Evolutionary conservation across 2,329 filamentous ascomycete genomes (phyloP).

Genomic region (Diaporthe humulicola): DNA sequence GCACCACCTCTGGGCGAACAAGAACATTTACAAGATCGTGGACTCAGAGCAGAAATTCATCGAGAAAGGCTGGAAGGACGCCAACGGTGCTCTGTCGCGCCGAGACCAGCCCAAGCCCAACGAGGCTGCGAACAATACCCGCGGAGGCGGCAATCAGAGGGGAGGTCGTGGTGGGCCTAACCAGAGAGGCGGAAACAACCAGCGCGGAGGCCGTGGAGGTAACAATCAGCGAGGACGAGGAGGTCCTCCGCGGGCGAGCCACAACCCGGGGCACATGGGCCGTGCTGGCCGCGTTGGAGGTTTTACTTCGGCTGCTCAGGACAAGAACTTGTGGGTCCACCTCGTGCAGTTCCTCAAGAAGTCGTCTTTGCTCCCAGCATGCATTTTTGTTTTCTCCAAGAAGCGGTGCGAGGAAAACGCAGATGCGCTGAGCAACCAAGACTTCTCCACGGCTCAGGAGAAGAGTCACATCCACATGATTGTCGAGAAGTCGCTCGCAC

Average conservation of each 20-base stretch:
- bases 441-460: slow-evolving; percentile 92
- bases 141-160: slow-evolving; percentile 64
- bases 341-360: slow-evolving; percentile 93
- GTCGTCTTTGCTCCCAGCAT: slow-evolving; percentile 87
- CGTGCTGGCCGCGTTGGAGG: slow-evolving; percentile 87
- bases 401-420: slow-evolving; percentile 98
- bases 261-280: slow-evolving; percentile 86
- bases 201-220: slow-evolving; percentile 62
- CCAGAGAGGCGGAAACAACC: slow-evolving; percentile 61
- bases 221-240: slow-evolving; percentile 69
- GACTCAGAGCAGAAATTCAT: slow-evolving; percentile 92
- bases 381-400: slow-evolving; percentile 99
- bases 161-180: slow-evolving; percentile 63
- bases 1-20: slow-evolving; percentile 96
- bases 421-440: slow-evolving; percentile 92
- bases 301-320: slow-evolving; percentile 89
- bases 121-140: slow-evolving; percentile 52
- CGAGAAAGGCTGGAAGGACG: slow-evolving; percentile 94
- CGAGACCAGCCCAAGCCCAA: slow-evolving; percentile 80
- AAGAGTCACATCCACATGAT: slow-evolving; percentile 99
- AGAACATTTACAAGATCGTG: slow-evolving; percentile 94
- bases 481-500: slow-evolving; percentile 92
- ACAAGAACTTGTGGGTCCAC: slow-evolving; percentile 97
- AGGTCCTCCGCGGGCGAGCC: slow-evolving; percentile 70
- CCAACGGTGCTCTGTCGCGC: slow-evolving; percentile 84